Base-by-base conservation (phyloP, 2,329 filamentous ascomycete species). In the Fusarium sp. region DNA sequence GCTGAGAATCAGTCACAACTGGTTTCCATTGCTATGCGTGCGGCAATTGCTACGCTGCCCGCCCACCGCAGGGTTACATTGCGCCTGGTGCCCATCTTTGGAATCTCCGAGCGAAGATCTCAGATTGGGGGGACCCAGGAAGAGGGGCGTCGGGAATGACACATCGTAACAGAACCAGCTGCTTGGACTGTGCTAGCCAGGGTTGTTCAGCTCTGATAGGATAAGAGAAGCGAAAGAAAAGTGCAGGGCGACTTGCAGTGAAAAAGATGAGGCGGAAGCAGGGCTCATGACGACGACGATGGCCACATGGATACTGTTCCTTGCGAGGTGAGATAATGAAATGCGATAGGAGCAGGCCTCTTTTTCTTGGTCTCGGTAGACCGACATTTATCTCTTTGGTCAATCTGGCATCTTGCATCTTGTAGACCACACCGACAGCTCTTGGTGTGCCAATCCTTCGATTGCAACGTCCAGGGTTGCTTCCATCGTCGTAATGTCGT, bases 381-480 rank as follows among this genome's bases (percentile, higher is more conserved):
- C n/a, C 30, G n/a, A 9, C 52, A 56, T 33, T 25, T 12, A 35
- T 25, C 10, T 57, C 32, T 33, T 32, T 10, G 33, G 15, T 33
- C 15, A 25, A 27, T 35, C 54, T 33, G 45, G 22, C 35, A 35
- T 22, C 25, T 37, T 32, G 30, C 30, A 32, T 32, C 30, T n/a
- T 14, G 20, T 27, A 12, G 20, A 25, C 17, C 35, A 60, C 47
- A 30, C 37, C 37, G 15, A 27, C 54, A 15, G 22, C 37, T 37
- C 10, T 54, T 74, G 67, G 71, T 74, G 71, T 73, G 71, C 60
- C 68, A 73, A 68, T 71, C 71, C 60, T 54, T 61, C 68, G 52
- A 50, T 68, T 74, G 60, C 56, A 68, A 57, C 43, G 64, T 47
- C 71, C 63, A 71, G 71, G 71, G 52, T 73, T 43, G 59, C 38